phyloP scores from a whole-genome alignment of 164 flowering plant genomes.

The Vitis labrusca region DNA sequence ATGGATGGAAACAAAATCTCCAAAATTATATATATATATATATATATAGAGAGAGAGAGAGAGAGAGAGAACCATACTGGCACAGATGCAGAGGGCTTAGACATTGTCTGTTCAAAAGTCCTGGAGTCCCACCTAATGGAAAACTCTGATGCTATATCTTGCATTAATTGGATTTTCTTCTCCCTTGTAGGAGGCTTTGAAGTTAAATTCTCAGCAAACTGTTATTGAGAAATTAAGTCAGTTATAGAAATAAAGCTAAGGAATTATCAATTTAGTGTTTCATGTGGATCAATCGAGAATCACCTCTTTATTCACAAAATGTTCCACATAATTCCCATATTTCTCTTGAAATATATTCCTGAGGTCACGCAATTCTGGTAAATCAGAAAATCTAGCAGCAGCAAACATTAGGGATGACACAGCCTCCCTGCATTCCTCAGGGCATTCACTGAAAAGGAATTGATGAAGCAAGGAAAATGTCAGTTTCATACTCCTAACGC shows the following conservation, averaged over 20 bases:
- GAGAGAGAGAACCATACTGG: conserved; percentile 25
- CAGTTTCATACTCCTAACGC: background rate
- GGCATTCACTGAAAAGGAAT: conserved; percentile 64
- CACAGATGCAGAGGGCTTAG: conserved; percentile 24
- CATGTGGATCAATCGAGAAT: background rate
- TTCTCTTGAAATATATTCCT: conserved; percentile 69
- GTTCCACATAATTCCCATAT: conserved; percentile 63
- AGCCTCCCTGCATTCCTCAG: conserved; percentile 78
- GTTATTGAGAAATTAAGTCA: conserved; percentile 4
- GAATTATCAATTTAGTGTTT: background rate
- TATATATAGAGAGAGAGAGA: background rate
- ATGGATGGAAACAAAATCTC: background rate
- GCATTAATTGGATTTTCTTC: conserved; percentile 48
- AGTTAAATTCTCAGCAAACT: conserved; percentile 55
- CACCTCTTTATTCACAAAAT: conserved; percentile 67
- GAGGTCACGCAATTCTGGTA: conserved; percentile 87
- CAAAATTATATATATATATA: background rate
- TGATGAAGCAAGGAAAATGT: background rate
- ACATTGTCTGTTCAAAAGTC: conserved; percentile 54
- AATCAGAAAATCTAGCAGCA: conserved; percentile 87
- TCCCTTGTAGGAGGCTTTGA: conserved; percentile 43
- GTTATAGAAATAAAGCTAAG: no score
- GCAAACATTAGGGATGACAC: conserved; percentile 83
- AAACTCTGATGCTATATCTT: conserved; percentile 56
- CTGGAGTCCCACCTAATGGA: conserved; percentile 55